Evolutionary conservation across 192 early-diverging fungal species (phyloP).

Genomic region (Mortierella alpina): DNA sequence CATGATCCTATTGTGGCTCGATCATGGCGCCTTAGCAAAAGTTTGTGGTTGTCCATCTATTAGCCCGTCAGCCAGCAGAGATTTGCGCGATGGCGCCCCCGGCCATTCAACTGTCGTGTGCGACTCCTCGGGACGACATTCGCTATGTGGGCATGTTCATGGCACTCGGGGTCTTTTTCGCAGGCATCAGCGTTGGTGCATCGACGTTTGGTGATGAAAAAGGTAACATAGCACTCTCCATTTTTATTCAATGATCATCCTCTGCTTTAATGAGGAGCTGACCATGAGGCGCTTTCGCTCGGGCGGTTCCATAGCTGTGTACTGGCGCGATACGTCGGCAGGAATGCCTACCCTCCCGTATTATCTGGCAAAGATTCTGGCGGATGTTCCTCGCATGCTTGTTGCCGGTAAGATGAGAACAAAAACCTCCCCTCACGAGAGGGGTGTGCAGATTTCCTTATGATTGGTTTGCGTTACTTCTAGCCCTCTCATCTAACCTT

Average conservation of each 20-base stretch:
- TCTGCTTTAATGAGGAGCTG: neutral
- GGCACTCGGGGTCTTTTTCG: conserved; percentile 64
- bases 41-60: neutral
- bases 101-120: conserved; percentile 33
- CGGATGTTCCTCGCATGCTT: conserved; percentile 69
- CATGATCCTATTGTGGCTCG: too few species aligned
- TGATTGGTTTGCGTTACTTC: too few species aligned
- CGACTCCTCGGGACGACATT: conserved; percentile 29
- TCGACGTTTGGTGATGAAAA: conserved; percentile 74
- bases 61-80: conserved; percentile 43
- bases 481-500: neutral
- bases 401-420: conserved; percentile 48
- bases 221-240: neutral
- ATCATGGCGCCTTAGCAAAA: neutral
- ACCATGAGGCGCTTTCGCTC: neutral
- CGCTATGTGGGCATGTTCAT: conserved; percentile 65
- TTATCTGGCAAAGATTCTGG: conserved; percentile 66
- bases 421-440: neutral
- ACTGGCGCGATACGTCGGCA: conserved; percentile 68
- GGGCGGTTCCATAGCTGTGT: conserved; percentile 58
- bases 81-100: conserved; percentile 60
- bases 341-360: conserved; percentile 72
- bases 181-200: conserved; percentile 64
- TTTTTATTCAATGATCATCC: neutral
- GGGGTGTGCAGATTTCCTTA: too few species aligned